These are phyloP conservation scores for Suhomyces faveliae DNA, from an alignment of 805 yeast genomes.

Conservation along the genomic window DNA sequence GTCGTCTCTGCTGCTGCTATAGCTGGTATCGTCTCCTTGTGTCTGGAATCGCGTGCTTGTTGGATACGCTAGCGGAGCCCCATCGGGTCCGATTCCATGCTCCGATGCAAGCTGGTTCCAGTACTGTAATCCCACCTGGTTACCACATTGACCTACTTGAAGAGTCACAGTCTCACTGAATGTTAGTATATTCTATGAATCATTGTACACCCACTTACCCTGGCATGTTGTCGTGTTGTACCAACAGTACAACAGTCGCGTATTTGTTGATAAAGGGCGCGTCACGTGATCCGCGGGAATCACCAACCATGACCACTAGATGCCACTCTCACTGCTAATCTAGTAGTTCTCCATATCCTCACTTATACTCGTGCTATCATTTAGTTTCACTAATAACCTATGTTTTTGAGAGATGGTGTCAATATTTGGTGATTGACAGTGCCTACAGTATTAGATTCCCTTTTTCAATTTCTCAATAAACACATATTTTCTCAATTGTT, in stretches of 20 bases:
- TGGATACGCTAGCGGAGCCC: slow-evolving; percentile 44
- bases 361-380: too few species aligned
- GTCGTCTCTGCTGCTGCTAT: slow-evolving; percentile 48
- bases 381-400: too few species aligned
- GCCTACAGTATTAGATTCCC: too few species aligned
- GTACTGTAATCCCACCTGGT: slow-evolving; percentile 88
- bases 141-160: slow-evolving; percentile 93
- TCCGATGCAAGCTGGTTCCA: slow-evolving; percentile 88
- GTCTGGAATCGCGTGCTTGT: slow-evolving; percentile 9
- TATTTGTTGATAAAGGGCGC: not conserved
- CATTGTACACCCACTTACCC: slow-evolving; percentile 20
- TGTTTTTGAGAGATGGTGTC: too few species aligned
- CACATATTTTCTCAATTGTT: too few species aligned
- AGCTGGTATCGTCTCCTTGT: not conserved
- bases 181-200: slow-evolving; percentile 19
- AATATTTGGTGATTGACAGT: too few species aligned
- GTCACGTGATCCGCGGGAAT: too few species aligned
- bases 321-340: too few species aligned
- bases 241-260: not conserved
- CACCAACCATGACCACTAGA: too few species aligned
- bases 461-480: too few species aligned
- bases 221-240: slow-evolving; percentile 17
- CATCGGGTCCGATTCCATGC: slow-evolving; percentile 77
- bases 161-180: slow-evolving; percentile 64
- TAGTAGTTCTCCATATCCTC: too few species aligned